Conservation (phyloP, 2,329 filamentous ascomycete species). For the Botrytis cinerea region DNA sequence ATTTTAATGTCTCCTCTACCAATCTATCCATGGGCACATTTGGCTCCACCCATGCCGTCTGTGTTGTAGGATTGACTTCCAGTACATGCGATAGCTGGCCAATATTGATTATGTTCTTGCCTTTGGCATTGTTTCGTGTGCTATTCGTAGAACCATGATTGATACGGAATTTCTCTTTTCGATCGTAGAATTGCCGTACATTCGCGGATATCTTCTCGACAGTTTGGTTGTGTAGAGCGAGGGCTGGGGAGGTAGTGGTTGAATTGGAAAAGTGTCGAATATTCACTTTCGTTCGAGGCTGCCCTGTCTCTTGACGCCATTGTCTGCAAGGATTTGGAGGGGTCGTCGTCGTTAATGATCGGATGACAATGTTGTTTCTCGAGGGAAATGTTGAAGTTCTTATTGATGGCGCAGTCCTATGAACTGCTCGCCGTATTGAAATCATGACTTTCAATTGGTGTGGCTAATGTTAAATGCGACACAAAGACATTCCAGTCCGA, state of each 20-base stretch:
- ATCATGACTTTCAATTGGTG: slow-evolving; percentile 15
- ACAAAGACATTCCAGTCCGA: background rate
- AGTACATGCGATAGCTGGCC: slow-evolving; percentile 51
- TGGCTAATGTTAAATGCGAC: background rate
- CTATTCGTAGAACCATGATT: slow-evolving; percentile 59
- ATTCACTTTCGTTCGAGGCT: background rate
- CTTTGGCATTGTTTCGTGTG: slow-evolving; percentile 48
- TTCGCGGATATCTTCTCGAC: slow-evolving; percentile 49
- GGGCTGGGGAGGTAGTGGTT: slow-evolving; percentile 17
- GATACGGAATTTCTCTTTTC: slow-evolving; percentile 54
- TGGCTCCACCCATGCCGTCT: slow-evolving; percentile 60
- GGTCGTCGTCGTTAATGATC: background rate
- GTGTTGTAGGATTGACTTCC: slow-evolving; percentile 45
- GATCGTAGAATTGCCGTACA: slow-evolving; percentile 50
- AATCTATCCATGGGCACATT: slow-evolving; percentile 70
- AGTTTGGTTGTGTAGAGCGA: slow-evolving; percentile 44
- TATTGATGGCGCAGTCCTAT: background rate
- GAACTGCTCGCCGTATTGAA: background rate
- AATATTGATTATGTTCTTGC: slow-evolving; percentile 50
- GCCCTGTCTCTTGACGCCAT: background rate
- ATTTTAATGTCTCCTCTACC: slow-evolving; percentile 55
- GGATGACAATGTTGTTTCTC: background rate
- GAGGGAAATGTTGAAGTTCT: background rate
- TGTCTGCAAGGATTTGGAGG: background rate
- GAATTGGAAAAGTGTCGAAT: background rate